Evolutionary conservation across 2,329 filamentous ascomycete genomes (phyloP).

Genomic region (Cytospora schulzeri): DNA sequence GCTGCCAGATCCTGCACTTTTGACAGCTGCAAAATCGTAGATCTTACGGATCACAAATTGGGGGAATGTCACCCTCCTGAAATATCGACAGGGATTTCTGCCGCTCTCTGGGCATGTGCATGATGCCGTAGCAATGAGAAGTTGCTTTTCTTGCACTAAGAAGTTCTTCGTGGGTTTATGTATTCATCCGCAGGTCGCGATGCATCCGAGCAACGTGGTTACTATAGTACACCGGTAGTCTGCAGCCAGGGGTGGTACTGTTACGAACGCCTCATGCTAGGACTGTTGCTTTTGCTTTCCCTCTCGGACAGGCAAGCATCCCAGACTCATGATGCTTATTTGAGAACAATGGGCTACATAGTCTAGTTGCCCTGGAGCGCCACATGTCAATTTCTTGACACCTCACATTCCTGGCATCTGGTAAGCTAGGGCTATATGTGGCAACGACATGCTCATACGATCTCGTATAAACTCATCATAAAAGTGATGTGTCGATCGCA

Average conservation of each 20-base stretch:
- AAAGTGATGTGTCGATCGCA: background rate
- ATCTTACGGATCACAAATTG: constrained; percentile 3
- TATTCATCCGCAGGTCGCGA: background rate
- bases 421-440: background rate
- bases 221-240: background rate
- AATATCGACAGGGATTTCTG: constrained; percentile 5
- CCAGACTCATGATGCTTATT: background rate
- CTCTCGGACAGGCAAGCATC: background rate
- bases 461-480: no score
- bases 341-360: no score
- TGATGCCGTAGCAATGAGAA: no score
- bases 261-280: background rate
- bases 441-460: no score
- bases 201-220: background rate
- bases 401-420: background rate
- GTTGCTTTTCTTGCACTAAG: background rate
- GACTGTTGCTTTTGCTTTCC: background rate
- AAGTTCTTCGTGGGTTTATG: background rate
- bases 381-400: background rate
- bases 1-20: constrained; percentile 20
- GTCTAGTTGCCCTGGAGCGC: no score
- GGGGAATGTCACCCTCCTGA: background rate
- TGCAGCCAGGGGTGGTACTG: background rate
- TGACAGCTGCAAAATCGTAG: constrained; percentile 22
- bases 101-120: background rate